Conservation (phyloP, 2,329 filamentous ascomycete species). For the Ophidiomyces ophidiicola region DNA sequence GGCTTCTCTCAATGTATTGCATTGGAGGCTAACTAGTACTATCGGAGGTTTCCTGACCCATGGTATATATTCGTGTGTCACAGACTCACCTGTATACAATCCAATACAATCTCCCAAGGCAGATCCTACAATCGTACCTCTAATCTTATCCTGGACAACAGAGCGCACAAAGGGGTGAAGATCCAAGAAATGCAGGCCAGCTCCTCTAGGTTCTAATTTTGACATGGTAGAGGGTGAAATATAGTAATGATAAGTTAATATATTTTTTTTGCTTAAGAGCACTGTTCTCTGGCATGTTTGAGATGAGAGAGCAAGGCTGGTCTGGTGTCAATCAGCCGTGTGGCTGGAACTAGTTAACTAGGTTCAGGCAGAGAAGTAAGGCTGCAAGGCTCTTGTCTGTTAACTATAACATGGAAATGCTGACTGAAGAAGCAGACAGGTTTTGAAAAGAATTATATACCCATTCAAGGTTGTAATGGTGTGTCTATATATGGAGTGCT, state of each 20-base stretch:
- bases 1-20: background rate
- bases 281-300: too few species aligned
- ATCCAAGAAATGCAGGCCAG: conserved; percentile 16
- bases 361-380: background rate
- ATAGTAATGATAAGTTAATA: too few species aligned
- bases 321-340: too few species aligned
- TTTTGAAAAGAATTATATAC: too few species aligned
- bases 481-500: too few species aligned
- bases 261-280: too few species aligned
- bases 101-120: conserved; percentile 45
- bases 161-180: conserved; percentile 22
- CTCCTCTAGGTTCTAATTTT: background rate
- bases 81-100: conserved; percentile 36
- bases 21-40: background rate
- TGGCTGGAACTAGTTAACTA: background rate
- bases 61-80: too few species aligned
- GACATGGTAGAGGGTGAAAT: background rate
- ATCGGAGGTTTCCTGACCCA: too few species aligned
- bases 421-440: too few species aligned
- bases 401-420: too few species aligned
- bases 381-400: background rate
- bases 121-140: conserved; percentile 40
- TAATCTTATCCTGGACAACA: conserved; percentile 29
- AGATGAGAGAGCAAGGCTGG: too few species aligned
- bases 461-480: too few species aligned